Evolutionary conservation across 306 rosid genomes (phyloP), one percentile per base, ranked within the genome.

Genomic region (Dryas drummondii): DNA sequence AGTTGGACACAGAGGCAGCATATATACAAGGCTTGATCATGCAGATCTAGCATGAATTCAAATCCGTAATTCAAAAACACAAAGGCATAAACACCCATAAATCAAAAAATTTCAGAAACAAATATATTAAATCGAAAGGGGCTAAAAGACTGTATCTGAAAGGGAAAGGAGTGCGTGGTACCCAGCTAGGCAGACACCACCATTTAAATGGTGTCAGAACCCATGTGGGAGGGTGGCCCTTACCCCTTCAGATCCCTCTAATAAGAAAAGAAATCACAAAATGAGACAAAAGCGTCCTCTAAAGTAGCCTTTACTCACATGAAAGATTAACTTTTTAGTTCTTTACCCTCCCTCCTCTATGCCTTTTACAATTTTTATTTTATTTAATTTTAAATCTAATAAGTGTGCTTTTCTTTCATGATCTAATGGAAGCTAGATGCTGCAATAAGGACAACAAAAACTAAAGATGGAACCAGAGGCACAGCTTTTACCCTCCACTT

Each of bases 161-260:
- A 74, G 81, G 62, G 79, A 59, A 68, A 76, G 71, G 66, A 55
- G 76, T 54, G 80, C 7, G 66, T 37, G 70, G 77, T 49, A 45
- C 73, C 69, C 82, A 66, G 83, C 74, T 44, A 40, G 53, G 75
- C 53, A 71, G 75, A 71, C 12, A 54, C 65, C 66, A 61, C 79
- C 78, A 80, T 78, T 71, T 53, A 81, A 47, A 26, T 49, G 61
- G 74, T 79, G 86, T 84, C 90, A 84, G 86, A 72, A 50, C 71
- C 86, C 90, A 86, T 76, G 90, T 86, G 90, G 72, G 37, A 59
- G 47, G 54, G 81, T 74, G 76, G 82, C 82, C 80, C 79, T 67
- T 26, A 12, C 60, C 27, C 52, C 70, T 80, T 61, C 82, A 72
- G 78, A 84, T 70, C 80, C 84, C 73, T 79, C 75, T 74, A 19